Evolutionary conservation across 192 early-diverging fungal species (phyloP), one percentile per base, ranked within the genome.

Genomic region (Podila verticillata): DNA sequence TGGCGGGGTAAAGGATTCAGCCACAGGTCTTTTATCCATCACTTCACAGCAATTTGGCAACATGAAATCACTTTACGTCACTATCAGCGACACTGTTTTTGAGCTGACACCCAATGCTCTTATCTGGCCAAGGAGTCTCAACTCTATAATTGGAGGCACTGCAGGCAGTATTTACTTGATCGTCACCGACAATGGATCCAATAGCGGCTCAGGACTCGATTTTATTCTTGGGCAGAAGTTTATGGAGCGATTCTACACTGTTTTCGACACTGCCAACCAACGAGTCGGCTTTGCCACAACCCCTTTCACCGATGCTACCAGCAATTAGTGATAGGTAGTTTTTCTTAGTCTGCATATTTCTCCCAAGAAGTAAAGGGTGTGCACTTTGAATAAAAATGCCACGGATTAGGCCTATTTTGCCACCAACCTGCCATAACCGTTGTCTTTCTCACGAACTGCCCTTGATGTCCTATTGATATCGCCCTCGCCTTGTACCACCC

Each of bases 91-190:
- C 29, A 3, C 3, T 31, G 10, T 19, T 34, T 56, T 32, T 66
- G 51, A 54, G 34, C 48, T 66, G 13, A 51, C 54, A 28, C 29
- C 65, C 15, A 56, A 56, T 22, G 65, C 65, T n/a, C 48, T 66
- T 32, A 56, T 49, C 19, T 66, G 65, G 65, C 65, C 65, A 15
- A 66, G 54, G 51, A 31, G 8, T 31, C 24, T 31, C 17, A 66
- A 66, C n/a, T 5, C 48, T 32, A 49, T 7, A 3, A 66, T 66
- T 32, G 65, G 65, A 49, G 65, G 48, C 51, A 34, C 19, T 28
- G 10, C 65, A 12, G 30, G 31, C 54, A 34, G 22, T 56, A 66
- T 66, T 32, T 66, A 66, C 65, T n/a, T 66, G 59, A 61, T 61
- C 5, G 59, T 61, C 8, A 13, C 5, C 2, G 59, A 61, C 31